phyloP scores from a whole-genome alignment of 2,329 filamentous ascomycete species.

The Pseudogymnoascus sp. region DNA sequence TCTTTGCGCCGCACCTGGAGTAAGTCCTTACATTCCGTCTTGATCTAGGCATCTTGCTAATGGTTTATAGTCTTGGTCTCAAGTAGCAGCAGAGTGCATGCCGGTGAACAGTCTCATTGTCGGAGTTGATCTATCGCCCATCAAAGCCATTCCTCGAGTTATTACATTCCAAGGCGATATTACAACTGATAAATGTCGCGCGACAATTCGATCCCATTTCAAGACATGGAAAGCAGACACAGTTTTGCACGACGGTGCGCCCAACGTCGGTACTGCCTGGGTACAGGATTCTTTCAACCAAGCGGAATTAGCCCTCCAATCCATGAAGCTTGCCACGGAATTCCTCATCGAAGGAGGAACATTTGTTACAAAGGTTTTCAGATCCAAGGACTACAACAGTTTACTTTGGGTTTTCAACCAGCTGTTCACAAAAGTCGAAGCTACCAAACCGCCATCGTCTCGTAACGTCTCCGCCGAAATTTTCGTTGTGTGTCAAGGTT shows the following conservation, averaged over 20 bases:
- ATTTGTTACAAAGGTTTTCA: constrained; percentile 95
- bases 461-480: constrained; percentile 97
- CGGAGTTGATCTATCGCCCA: constrained; percentile 87
- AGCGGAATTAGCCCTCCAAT: constrained; percentile 82
- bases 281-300: constrained; percentile 97
- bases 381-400: constrained; percentile 94
- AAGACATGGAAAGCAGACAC: constrained; percentile 96
- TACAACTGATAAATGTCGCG: constrained; percentile 89
- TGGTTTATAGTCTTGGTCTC: constrained; percentile 71
- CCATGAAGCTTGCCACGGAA: constrained; percentile 87
- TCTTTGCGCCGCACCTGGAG: constrained; percentile 92
- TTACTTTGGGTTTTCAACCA: constrained; percentile 97
- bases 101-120: constrained; percentile 81
- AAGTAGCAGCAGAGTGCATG: constrained; percentile 94
- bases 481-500: constrained; percentile 93
- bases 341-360: constrained; percentile 83
- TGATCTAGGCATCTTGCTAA: constrained; percentile 18
- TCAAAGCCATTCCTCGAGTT: constrained; percentile 87
- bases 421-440: constrained; percentile 88
- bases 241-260: constrained; percentile 92
- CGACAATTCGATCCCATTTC: constrained; percentile 78
- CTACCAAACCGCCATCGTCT: constrained; percentile 92
- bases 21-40: constrained; percentile 38
- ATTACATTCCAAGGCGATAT: constrained; percentile 98
- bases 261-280: constrained; percentile 97